Evolutionary conservation across 495 filamentous ascomycete genomes (phyloP), one percentile per base, ranked within the genome.

Genomic region (Aspergillus olivimuriae): DNA sequence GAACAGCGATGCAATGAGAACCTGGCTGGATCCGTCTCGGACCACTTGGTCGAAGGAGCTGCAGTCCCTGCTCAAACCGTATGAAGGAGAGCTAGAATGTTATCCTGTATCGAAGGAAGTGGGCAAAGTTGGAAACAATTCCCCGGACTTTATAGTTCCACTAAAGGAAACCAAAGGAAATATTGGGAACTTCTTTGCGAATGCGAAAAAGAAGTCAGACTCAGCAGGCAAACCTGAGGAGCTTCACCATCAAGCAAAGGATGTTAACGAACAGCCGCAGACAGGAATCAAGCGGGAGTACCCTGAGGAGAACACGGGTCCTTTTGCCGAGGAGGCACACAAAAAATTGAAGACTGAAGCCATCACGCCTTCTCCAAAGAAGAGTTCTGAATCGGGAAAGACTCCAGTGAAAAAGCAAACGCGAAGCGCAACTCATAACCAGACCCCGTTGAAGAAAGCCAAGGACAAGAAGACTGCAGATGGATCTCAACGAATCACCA

Each of bases 101-200:
- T 96, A 95, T 58, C 76, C 82, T 11, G 92, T 98, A 2, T 77
- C 75, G 34, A 87, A 86, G 58, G 90, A 92, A 10, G 92, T 98
- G 0, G 89, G 89, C 0, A 96, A 95, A 66, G 92, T 94, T 2
- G 89, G 91, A n/a, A 94, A 95, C 48, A 86, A 94, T 57, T 87
- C 82, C 14, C 80, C 84, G 0, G 73, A 69, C 2, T 95, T 97
- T 57, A 76, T 97, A 30, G 69, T 95, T 2, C 89, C 89, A 0
- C 65, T 95, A 33, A 82, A 75, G 38, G 86, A 89, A 55, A 94
- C 94, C 55, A 95, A 94, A 68, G 77, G 69, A 30, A 94, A 89
- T 47, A 96, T 98, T 59, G 86, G 84, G 11, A 95, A 94, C 57
- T 96, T 94, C 68, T 98, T 98, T 53, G 75, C 67, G 4, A 80